A percentile compares a stretch with the other conserved stretches of the same genome.
phyloP scores from a whole-genome alignment of 2,329 filamentous ascomycete genomes.

The Lizonia empirigonia region DNA sequence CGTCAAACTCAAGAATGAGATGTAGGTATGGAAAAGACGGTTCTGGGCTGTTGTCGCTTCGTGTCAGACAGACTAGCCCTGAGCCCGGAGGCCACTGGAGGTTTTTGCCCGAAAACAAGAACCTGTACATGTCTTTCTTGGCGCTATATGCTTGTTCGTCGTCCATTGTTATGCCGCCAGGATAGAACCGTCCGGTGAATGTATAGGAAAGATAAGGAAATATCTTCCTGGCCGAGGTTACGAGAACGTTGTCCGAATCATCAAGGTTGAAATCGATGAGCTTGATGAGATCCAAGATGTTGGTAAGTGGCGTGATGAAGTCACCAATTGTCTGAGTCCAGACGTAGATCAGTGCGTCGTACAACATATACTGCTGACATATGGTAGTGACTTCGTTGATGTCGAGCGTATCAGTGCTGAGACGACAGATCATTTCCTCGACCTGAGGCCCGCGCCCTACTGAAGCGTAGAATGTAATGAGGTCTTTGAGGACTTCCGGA shows the following conservation, averaged over 20 bases:
- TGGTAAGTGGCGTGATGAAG: conserved; percentile 87
- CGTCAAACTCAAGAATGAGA: conserved; percentile 84
- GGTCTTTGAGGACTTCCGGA: conserved; percentile 80
- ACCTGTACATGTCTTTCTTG: conserved; percentile 89
- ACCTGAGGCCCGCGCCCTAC: conserved; percentile 77
- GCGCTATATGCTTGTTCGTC: conserved; percentile 75
- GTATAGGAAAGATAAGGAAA: conserved; percentile 95
- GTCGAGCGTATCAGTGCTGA: conserved; percentile 89
- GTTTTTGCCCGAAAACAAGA: conserved; percentile 84
- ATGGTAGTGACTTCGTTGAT: conserved; percentile 89
- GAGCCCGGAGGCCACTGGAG: conserved; percentile 75
- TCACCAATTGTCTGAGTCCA: conserved; percentile 92
- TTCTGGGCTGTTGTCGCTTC: conserved; percentile 60
- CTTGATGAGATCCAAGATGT: conserved; percentile 70
- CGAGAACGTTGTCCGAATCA: conserved; percentile 64
- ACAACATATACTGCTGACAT: conserved; percentile 89
- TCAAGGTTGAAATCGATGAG: conserved; percentile 63
- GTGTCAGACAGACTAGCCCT: conserved; percentile 65
- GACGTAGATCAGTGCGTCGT: conserved; percentile 94
- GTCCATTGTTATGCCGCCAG: conserved; percentile 75
- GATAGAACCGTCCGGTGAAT: conserved; percentile 88
- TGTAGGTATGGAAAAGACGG: conserved; percentile 85
- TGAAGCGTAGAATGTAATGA: conserved; percentile 80
- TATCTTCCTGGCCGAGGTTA: conserved; percentile 81
- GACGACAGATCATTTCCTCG: conserved; percentile 92